Evolutionary conservation across 169 alveolate species (phyloP).

Genomic region (Babesia ovis): DNA sequence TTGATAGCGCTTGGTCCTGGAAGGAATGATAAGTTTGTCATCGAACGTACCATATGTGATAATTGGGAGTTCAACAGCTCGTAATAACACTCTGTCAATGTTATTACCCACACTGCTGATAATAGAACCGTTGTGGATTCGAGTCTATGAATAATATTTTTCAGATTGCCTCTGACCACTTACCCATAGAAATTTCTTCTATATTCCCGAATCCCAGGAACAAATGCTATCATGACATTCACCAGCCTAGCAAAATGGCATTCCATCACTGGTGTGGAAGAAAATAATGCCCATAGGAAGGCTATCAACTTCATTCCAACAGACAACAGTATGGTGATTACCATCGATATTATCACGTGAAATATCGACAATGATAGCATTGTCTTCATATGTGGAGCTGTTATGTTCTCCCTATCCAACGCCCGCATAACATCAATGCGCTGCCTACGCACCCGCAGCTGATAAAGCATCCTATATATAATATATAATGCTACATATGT

Average conservation of each 20-base stretch:
- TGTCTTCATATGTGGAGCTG: conserved; percentile 30
- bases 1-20: conserved; percentile 16
- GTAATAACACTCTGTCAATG: conserved; percentile 39
- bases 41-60: conserved; percentile 52
- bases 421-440: conserved; percentile 11
- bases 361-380: background rate
- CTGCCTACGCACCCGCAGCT: conserved; percentile 24
- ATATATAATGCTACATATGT: too few relatives aligned
- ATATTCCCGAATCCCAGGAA: conserved; percentile 21
- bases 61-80: conserved; percentile 41
- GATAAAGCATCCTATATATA: conserved; percentile 16
- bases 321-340: background rate
- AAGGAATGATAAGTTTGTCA: too few relatives aligned
- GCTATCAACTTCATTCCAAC: background rate
- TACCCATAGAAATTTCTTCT: conserved; percentile 18
- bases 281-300: background rate
- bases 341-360: conserved; percentile 10
- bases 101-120: conserved; percentile 38
- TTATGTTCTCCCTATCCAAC: conserved; percentile 22
- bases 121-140: background rate
- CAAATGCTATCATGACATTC: background rate
- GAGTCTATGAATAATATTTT: background rate
- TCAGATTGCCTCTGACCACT: background rate
- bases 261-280: background rate
- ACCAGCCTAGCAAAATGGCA: background rate